phyloP scores from a whole-genome alignment of 2,329 filamentous ascomycete genomes.

The Neodidymelliopsis sp. region DNA sequence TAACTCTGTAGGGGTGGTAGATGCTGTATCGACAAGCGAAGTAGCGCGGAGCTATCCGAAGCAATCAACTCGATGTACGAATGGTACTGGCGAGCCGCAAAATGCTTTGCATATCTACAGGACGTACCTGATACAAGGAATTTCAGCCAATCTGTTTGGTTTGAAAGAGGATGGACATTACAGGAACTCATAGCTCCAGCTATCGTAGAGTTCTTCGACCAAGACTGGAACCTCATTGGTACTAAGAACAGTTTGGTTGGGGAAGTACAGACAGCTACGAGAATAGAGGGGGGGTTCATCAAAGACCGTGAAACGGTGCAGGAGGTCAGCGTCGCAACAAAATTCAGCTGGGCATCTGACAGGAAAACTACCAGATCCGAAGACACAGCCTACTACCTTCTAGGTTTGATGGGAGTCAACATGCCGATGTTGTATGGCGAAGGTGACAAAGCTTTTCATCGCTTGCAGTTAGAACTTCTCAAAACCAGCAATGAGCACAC shows the following conservation, averaged over 20 bases:
- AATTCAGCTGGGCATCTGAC: slow-evolving; percentile 8
- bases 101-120: neutral
- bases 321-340: neutral
- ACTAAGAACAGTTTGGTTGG: neutral
- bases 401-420: slow-evolving; percentile 34
- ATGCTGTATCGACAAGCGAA: neutral
- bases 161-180: neutral
- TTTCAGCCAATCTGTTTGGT: too few species aligned
- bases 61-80: neutral
- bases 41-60: neutral
- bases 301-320: neutral
- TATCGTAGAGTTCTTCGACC: slow-evolving; percentile 12
- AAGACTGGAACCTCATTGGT: slow-evolving; percentile 1
- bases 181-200: slow-evolving; percentile 6
- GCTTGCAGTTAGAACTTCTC: slow-evolving; percentile 22
- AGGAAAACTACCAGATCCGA: slow-evolving; percentile 21
- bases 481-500: slow-evolving; percentile 5
- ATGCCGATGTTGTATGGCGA: slow-evolving; percentile 39
- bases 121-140: too few species aligned
- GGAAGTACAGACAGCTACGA: neutral
- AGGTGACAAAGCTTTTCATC: slow-evolving; percentile 23
- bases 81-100: neutral
- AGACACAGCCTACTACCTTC: slow-evolving; percentile 37
- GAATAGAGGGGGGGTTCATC: neutral
- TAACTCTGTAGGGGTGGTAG: neutral